Percentiles rank a stretch among this genome's conserved stretches.
Conservation (phyloP, 1,139 yeast species). For the Geotrichum klebahnii region DNA sequence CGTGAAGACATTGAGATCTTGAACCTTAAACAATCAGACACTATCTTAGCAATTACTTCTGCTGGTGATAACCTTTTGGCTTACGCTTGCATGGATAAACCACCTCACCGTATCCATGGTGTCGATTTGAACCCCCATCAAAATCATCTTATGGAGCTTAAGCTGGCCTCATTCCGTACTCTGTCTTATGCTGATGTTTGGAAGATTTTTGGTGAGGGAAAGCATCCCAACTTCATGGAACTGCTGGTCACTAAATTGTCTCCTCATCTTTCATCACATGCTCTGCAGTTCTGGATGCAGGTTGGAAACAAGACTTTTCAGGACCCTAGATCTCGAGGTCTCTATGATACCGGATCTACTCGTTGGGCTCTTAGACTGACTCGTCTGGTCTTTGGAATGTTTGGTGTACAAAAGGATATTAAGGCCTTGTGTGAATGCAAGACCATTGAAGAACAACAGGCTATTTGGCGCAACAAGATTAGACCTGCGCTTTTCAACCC, state of each 20-base stretch:
- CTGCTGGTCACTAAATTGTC: constrained; percentile 56
- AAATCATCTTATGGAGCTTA: constrained; percentile 72
- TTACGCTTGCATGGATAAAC: constrained; percentile 64
- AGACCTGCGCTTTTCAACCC: constrained; percentile 71
- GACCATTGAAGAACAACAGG: constrained; percentile 57
- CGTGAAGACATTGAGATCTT: constrained; percentile 69
- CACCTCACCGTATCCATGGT: constrained; percentile 76
- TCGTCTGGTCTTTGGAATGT: constrained; percentile 52
- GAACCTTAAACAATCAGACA: constrained; percentile 57
- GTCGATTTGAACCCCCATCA: constrained; percentile 83
- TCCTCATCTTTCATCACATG: constrained; percentile 70
- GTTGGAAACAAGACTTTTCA: constrained; percentile 58
- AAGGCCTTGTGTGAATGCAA: constrained; percentile 55
- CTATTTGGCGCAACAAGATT: constrained; percentile 58
- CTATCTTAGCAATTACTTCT: constrained; percentile 76
- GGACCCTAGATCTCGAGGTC: constrained; percentile 50
- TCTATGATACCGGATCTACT: constrained; percentile 77
- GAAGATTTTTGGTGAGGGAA: constrained; percentile 74
- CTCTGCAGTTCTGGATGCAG: constrained; percentile 75
- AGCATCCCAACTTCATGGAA: constrained; percentile 49
- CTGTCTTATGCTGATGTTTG: constrained; percentile 60
- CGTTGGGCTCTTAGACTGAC: constrained; percentile 79
- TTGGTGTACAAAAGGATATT: constrained; percentile 54
- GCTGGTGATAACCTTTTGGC: constrained; percentile 80
- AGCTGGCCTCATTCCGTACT: constrained; percentile 63